Evolutionary conservation across 2,329 filamentous ascomycete genomes (phyloP), one percentile per base, ranked within the genome.

Genomic region (Chaetomiaceae sp.): DNA sequence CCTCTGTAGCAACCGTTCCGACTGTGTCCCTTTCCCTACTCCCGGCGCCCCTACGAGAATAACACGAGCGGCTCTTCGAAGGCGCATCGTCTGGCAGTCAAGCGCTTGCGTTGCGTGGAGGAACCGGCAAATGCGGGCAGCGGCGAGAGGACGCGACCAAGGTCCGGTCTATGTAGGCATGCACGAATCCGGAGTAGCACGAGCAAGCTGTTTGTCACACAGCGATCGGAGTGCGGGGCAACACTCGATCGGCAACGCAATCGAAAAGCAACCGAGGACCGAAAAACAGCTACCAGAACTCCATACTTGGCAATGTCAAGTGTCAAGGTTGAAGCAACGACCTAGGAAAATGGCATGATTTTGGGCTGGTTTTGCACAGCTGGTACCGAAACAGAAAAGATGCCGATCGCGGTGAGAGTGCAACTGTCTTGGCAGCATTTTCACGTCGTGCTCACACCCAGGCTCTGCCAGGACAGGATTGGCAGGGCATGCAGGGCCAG

Each of bases 31-130:
- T 71, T 99, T 99, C 58, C 94, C 94, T 53, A 96, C 94, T 54
- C 91, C 91, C n/a, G 94, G 94, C 48, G 92, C 91, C 63, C 94
- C 94, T 64, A 99, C 83, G 61, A 99, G 83, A 67, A 99, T 97
- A 59, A 97, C 86, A 58, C 94, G 87, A 50, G 94, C 94, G 53
- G 94, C 92, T 73, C 80, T 85, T 61, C 79, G 80, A 66, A 95
- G 81, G 73, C 82, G 78, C 82, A 85, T 85, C n/a, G 32, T 54
- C 48, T 18, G 42, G 29, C 33, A 29, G 20, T 21, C 9, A 29
- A 16, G 9, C 3, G 44, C 34, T 30, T 32, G 51, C n/a, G 42
- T 33, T 44, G 32, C 21, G 44, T 33, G 40, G 23, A 14, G 21
- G 21, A n/a, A 9, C 4, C n/a, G n/a, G n/a, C n/a, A n/a, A n/a